Evolutionary conservation across 2,329 filamentous ascomycete genomes (phyloP), one percentile per base, ranked within the genome.

Genomic region (Claviceps humidiphila): DNA sequence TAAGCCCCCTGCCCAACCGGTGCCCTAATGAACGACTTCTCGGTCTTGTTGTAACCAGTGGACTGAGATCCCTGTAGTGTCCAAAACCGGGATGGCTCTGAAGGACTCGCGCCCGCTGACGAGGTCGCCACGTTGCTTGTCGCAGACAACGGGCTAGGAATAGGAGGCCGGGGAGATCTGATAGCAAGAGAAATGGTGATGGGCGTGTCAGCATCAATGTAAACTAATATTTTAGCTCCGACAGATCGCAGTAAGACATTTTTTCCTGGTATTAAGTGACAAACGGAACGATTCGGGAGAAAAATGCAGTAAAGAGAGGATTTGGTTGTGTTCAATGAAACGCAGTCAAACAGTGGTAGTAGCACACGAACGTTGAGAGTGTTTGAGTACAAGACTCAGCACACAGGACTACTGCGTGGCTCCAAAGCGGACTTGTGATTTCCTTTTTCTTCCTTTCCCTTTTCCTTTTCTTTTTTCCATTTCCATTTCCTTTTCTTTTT

Each of bases 111-210:
- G 58, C 64, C 72, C 55, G 69, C 63, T 50, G 72, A 67, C 55
- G 68, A 67, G 60, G 71, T 73, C 48, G 70, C 64, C 51, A 69
- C 66, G 53, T 58, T 66, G 60, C 65, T 72, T 54, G 69, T 71
- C 53, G 70, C 69, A 54, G 60, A 77, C 47, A 78, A 66, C 57
- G 76, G 75, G 59, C 75, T 78, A 45, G 75, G 73, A 55, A 71
- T 66, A 52, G 69, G 63, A 61, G 69, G 73, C 62, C 72, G 68
- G 58, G 67, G 69, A 51, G 71, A 74, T 71, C 76, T 79, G n/a
- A 34, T 40, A 47, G 34, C 42, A 22, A 22, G 37, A 4, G 9
- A 30, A 42, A 37, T n/a, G 34, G 41, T 9, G 14, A 45, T 5
- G 26, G 30, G 38, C 37, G 34, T 26, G 50, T 51, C 50, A 51